Conservation (phyloP, 208 protist species). For the Strigomonas galati region DNA sequence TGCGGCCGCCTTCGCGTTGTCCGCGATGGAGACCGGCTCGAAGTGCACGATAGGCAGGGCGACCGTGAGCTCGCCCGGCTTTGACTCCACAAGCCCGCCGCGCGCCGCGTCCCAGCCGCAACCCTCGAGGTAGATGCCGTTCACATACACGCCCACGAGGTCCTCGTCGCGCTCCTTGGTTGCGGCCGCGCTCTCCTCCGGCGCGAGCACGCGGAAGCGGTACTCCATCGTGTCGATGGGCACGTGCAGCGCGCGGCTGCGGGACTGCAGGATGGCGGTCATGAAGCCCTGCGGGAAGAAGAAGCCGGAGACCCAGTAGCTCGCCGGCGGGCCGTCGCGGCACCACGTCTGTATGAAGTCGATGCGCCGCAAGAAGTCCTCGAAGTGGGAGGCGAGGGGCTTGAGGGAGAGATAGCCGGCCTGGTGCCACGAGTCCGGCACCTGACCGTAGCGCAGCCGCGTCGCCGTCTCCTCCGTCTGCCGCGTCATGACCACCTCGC, state of each 20-base stretch:
- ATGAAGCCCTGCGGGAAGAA: constrained; percentile 97
- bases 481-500: constrained; percentile 85
- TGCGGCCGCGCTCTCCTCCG: constrained; percentile 23
- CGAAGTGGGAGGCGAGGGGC: constrained; percentile 92
- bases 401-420: constrained; percentile 93
- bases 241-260: constrained; percentile 76
- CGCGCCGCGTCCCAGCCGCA: constrained; percentile 56
- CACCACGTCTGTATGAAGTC: constrained; percentile 92
- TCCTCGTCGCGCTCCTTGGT: constrained; percentile 18
- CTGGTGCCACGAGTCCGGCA: constrained; percentile 90
- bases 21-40: constrained; percentile 63
- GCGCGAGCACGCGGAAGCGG: constrained; percentile 46
- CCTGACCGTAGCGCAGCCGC: constrained; percentile 75
- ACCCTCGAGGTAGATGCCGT: constrained; percentile 91
- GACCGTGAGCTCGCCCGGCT: constrained; percentile 77
- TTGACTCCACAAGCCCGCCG: constrained; percentile 67
- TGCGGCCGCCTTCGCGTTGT: constrained; percentile 14
- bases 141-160: constrained; percentile 82
- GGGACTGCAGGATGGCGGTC: constrained; percentile 85
- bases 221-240: constrained; percentile 88
- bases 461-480: constrained; percentile 74
- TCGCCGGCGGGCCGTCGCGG: constrained; percentile 75
- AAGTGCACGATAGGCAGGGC: constrained; percentile 87
- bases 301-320: constrained; percentile 96
- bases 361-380: constrained; percentile 88